Evolutionary conservation across 306 rosid genomes (phyloP).

Genomic region (Citrullus colocynthis): DNA sequence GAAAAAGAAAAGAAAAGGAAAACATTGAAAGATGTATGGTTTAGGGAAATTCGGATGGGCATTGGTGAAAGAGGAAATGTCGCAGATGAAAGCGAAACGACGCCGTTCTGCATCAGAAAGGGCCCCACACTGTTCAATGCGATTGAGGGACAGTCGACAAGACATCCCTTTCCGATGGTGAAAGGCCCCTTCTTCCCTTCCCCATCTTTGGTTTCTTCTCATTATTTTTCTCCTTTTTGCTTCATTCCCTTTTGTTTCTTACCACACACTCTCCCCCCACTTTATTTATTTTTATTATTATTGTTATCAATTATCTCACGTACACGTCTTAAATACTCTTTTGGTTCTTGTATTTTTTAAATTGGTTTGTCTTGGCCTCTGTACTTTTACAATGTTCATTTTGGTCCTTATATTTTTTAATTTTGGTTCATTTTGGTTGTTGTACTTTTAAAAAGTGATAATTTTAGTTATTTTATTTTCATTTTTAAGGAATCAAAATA

Average conservation of each 20-base stretch:
- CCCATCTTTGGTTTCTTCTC: not conserved
- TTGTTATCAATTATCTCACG: too few species aligned
- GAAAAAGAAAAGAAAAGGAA: not conserved
- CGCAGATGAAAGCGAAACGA: not conserved
- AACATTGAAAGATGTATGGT: not conserved
- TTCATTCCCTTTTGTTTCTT: not conserved
- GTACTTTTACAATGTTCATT: too few species aligned
- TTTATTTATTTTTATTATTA: too few species aligned
- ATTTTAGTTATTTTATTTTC: too few species aligned
- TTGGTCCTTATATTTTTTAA: too few species aligned
- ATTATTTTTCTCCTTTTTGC: not conserved
- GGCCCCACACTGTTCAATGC: not conserved
- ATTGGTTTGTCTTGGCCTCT: too few species aligned
- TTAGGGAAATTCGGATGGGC: not conserved
- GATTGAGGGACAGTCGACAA: not conserved
- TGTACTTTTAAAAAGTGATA: too few species aligned
- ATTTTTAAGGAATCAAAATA: too few species aligned
- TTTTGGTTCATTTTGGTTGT: too few species aligned
- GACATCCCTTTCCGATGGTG: not conserved
- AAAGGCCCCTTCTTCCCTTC: not conserved
- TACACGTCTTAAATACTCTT: too few species aligned
- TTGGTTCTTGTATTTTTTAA: too few species aligned
- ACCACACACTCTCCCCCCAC: too few species aligned
- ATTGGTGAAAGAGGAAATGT: not conserved
- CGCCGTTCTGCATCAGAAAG: not conserved